Percentiles rank a stretch among this genome's conserved stretches.
Conservation (phyloP, 768 basidiomycete genomes). For the Boletus insuetus region DNA sequence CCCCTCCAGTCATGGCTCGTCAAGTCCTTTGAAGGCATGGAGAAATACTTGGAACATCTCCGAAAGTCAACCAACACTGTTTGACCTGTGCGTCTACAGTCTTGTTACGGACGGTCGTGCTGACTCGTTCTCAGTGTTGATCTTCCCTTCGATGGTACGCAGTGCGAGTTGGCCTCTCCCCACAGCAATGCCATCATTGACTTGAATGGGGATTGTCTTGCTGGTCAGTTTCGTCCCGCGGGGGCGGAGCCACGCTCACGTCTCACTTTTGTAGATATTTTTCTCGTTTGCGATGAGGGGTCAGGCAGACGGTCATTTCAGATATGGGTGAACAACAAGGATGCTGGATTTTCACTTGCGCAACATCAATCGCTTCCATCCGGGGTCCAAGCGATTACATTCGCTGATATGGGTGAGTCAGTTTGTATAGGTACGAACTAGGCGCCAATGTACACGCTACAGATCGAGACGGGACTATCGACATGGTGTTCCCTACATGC, state of each 20-base stretch:
- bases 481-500: slow-evolving; percentile 91
- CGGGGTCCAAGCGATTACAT: slow-evolving; percentile 76
- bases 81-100: slow-evolving; percentile 55
- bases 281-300: slow-evolving; percentile 79
- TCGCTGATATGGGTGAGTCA: slow-evolving; percentile 82
- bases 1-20: slow-evolving; percentile 36
- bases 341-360: slow-evolving; percentile 66
- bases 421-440: background rate
- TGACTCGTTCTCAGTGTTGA: slow-evolving; percentile 41
- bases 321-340: slow-evolving; percentile 89
- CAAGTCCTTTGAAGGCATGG: slow-evolving; percentile 63
- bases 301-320: slow-evolving; percentile 67
- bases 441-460: slow-evolving; percentile 6
- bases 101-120: background rate
- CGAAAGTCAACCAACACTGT: slow-evolving; percentile 48
- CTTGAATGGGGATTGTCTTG: slow-evolving; percentile 92
- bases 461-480: slow-evolving; percentile 97
- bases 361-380: slow-evolving; percentile 67
- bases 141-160: slow-evolving; percentile 57
- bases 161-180: slow-evolving; percentile 80
- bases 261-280: slow-evolving; percentile 58
- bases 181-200: slow-evolving; percentile 96
- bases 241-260: background rate
- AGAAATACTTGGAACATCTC: slow-evolving; percentile 75
- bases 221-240: slow-evolving; percentile 46